A percentile compares a stretch with the other conserved stretches of the same genome.
Evolutionary conservation across 2,329 filamentous ascomycete species (phyloP).

Genomic region (Metarhizium robertsii): DNA sequence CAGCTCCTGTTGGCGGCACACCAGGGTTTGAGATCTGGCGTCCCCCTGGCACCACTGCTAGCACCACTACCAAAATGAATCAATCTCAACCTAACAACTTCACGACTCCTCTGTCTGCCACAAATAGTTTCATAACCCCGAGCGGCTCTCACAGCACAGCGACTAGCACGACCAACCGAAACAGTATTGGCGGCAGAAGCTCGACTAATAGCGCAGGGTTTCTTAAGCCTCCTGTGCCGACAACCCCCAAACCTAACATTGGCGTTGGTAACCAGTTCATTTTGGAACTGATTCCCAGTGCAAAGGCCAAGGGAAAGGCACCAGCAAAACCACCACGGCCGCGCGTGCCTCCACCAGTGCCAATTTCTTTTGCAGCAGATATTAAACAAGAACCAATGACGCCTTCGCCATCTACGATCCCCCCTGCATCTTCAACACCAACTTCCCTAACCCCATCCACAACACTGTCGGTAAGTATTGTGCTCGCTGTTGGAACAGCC

Average conservation of each 20-base stretch:
- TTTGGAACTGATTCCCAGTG: conserved; percentile 23
- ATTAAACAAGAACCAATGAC: conserved; percentile 22
- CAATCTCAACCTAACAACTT: conserved; percentile 13
- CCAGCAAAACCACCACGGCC: conserved; percentile 23
- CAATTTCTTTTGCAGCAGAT: conserved; percentile 14
- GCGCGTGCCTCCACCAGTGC: conserved; percentile 13
- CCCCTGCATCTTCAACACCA: conserved; percentile 12
- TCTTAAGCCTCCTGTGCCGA: conserved; percentile 29
- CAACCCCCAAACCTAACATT: conserved; percentile 28
- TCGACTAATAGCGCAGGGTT: conserved; percentile 13
- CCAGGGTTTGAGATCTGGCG: conserved; percentile 30
- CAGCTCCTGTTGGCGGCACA: conserved; percentile 19
- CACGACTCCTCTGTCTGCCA: conserved; percentile 3
- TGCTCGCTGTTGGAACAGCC: not conserved
- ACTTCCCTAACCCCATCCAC: not conserved
- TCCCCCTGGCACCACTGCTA: conserved; percentile 20
- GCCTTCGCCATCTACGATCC: conserved; percentile 15
- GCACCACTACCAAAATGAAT: conserved; percentile 12
- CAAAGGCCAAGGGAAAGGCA: conserved; percentile 25
- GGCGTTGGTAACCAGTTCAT: conserved; percentile 25
- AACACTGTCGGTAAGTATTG: conserved; percentile 16
- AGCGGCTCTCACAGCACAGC: not conserved
- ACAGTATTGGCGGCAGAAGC: not conserved
- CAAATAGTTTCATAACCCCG: not conserved
- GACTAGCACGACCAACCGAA: not conserved